phyloP scores from a whole-genome alignment of 495 filamentous ascomycete species.

The Cudoniella acicularis region DNA sequence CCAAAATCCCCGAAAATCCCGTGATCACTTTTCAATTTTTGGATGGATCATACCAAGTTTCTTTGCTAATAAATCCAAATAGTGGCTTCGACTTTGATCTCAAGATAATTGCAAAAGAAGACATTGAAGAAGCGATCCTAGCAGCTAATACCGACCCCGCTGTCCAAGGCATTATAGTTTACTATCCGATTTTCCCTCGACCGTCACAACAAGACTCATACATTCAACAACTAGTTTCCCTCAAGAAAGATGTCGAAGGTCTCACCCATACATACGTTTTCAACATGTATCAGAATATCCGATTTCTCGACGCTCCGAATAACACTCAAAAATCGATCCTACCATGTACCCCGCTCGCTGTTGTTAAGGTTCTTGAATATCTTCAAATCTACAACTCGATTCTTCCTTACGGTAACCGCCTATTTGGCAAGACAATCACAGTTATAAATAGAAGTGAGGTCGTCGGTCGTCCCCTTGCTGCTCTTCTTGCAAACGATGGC shows the following conservation, averaged over 20 bases:
- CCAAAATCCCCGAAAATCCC: no score
- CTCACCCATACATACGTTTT: conserved; percentile 91
- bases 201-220: conserved; percentile 83
- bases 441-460: conserved; percentile 95
- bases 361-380: conserved; percentile 95
- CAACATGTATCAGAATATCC: conserved; percentile 99
- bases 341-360: conserved; percentile 91
- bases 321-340: conserved; percentile 85
- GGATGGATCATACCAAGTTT: no score
- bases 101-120: conserved; percentile 75
- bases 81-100: conserved; percentile 90
- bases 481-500: conserved; percentile 92
- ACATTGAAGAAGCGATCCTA: conserved; percentile 81
- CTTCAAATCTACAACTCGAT: conserved; percentile 96
- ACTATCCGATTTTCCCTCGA: conserved; percentile 86
- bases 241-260: conserved; percentile 92
- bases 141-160: conserved; percentile 71
- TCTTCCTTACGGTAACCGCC: conserved; percentile 85
- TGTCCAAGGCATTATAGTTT: conserved; percentile 94
- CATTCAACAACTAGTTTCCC: conserved; percentile 88
- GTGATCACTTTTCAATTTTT: no score
- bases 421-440: conserved; percentile 88
- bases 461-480: conserved; percentile 90
- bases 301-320: conserved; percentile 75
- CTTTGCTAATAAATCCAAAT: no score